Evolutionary conservation across 2,329 filamentous ascomycete genomes (phyloP).

Genomic region (Nannizziopsis arthrosporioides): DNA sequence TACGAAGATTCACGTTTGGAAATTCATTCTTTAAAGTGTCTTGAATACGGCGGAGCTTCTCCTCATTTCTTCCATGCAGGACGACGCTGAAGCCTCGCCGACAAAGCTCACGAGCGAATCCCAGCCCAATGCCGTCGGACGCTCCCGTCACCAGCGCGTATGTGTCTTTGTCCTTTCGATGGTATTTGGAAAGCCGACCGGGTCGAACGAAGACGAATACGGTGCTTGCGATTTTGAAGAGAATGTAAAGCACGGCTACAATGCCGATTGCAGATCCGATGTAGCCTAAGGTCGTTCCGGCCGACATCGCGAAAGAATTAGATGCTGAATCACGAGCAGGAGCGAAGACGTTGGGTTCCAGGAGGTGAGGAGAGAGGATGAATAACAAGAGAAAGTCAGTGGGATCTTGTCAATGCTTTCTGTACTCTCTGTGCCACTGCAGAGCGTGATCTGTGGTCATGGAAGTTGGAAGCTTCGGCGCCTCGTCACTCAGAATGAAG

Average conservation of each 20-base stretch:
- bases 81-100: conserved; percentile 44
- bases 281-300: background rate
- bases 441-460: too few species aligned
- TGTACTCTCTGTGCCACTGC: too few species aligned
- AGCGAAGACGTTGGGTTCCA: background rate
- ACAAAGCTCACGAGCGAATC: conserved; percentile 43
- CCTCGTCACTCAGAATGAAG: too few species aligned
- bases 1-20: conserved; percentile 31
- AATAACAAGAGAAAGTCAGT: background rate
- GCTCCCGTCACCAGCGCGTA: conserved; percentile 45
- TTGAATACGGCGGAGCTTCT: conserved; percentile 39
- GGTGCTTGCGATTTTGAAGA: conserved; percentile 2
- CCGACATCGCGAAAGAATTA: background rate
- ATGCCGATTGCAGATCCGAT: conserved; percentile 11
- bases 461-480: too few species aligned
- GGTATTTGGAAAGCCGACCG: conserved; percentile 16
- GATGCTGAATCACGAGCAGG: background rate
- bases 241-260: conserved; percentile 7
- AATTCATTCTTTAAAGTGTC: conserved; percentile 30
- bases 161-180: conserved; percentile 17
- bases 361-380: background rate
- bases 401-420: background rate
- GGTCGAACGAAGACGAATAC: conserved; percentile 16
- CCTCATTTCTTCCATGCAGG: conserved; percentile 44
- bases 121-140: conserved; percentile 45